These are phyloP conservation scores for Piper longum DNA, from an alignment of 164 flowering plant genomes.

Conservation along the genomic window DNA sequence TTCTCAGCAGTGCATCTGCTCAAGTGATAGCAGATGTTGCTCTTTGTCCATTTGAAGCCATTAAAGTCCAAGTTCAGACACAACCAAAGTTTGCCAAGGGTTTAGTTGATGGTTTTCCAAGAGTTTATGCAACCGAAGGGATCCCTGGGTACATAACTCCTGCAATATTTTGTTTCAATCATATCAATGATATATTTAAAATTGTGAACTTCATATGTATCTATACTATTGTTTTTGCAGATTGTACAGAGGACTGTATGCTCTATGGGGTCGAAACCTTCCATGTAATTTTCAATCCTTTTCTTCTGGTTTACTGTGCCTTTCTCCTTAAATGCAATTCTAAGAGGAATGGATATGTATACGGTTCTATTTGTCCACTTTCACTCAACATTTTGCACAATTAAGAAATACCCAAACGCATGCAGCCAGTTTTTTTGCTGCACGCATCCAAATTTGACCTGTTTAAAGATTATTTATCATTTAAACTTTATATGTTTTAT, in stretches of 20 bases:
- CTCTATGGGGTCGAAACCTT: constrained; percentile 3
- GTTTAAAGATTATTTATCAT: background rate
- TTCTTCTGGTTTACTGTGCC: background rate
- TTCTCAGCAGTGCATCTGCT: constrained; percentile 84
- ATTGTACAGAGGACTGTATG: constrained; percentile 1
- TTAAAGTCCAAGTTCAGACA: constrained; percentile 81
- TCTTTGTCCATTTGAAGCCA: constrained; percentile 83
- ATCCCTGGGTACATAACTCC: constrained; percentile 38
- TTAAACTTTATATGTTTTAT: no score
- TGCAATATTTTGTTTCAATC: background rate
- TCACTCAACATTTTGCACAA: background rate
- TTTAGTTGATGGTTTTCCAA: constrained; percentile 79
- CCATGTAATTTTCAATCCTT: background rate
- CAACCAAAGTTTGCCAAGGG: constrained; percentile 70
- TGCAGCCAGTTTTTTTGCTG: background rate
- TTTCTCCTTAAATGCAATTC: background rate
- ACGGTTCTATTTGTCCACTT: background rate
- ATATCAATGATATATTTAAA: background rate
- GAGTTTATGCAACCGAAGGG: constrained; percentile 64
- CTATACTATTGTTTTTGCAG: constrained; percentile 1
- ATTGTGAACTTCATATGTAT: background rate
- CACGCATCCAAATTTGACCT: background rate
- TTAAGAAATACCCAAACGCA: no score
- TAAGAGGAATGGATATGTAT: background rate
- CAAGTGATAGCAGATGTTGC: constrained; percentile 79